Evolutionary conservation across 2,329 filamentous ascomycete species (phyloP), one percentile per base, ranked within the genome.

Genomic region (Talaromyces pinophilus): DNA sequence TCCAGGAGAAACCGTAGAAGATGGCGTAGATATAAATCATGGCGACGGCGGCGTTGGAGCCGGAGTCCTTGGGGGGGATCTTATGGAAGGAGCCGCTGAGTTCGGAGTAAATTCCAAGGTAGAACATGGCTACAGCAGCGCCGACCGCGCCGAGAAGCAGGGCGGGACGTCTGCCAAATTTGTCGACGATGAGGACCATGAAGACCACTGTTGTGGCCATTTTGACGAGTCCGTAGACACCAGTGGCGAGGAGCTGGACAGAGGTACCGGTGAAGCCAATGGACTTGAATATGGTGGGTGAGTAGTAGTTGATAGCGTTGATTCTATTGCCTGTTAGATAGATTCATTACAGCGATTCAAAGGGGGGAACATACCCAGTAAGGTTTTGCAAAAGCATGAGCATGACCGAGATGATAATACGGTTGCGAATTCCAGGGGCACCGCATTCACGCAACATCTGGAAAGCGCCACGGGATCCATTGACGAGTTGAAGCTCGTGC

Each of bases 241-340:
- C 84, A 10, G 81, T 80, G 77, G 87, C 81, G 11, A 85, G 78
- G 0, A 88, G 76, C 60, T 79, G 72, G 22, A 83, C 71, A 22
- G 40, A 48, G 17, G 59, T 62, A 35, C 59, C 59, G 2, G 59
- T 62, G 28, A 62, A 48, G 11, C 82, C 82, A 75, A 84, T 82
- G 1, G 78, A 80, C 68, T 83, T 73, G 72, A 88, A 88, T 0
- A 89, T 79, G n/a, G 86, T 85, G 0, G 86, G 86, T 19, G 85
- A 85, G 74, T 87, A 89, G 77, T 88, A 88, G n/a, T 78, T 80
- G 1, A 89, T 81, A 1, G 86, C 82, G 67, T 85, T 86, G 72
- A 86, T 84, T 0, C 83, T 83, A 5, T 81, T 76, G 2, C 4
- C 15, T 54, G 15, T 57, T 57, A 57, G n/a, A 19, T 35, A 11